A percentile compares a stretch with the other conserved stretches of the same genome.
phyloP scores from a whole-genome alignment of 2,329 filamentous ascomycete species.

The Fusarium sp. region DNA sequence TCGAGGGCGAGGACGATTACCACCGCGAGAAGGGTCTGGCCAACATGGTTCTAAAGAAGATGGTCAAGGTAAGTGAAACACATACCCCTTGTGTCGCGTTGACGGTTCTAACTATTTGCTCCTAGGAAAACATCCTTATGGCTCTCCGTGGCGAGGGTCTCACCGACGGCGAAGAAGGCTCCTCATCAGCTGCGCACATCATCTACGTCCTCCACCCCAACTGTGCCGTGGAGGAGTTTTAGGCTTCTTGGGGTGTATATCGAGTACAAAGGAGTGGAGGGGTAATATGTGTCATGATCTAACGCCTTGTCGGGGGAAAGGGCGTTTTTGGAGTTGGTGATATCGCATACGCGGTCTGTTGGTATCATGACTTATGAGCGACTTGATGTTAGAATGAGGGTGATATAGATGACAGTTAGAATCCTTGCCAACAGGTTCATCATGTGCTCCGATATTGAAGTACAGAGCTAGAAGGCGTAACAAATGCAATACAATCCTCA shows the following conservation, averaged over 20 bases:
- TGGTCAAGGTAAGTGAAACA: constrained; percentile 84
- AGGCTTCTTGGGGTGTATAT: constrained; percentile 24
- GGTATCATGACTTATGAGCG: constrained; percentile 28
- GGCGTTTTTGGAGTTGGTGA: constrained; percentile 44
- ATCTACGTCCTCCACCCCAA: constrained; percentile 96
- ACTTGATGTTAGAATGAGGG: constrained; percentile 26
- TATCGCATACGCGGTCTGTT: constrained; percentile 19
- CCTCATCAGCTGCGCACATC: constrained; percentile 59
- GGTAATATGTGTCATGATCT: constrained; percentile 28
- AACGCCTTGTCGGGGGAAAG: constrained; percentile 31
- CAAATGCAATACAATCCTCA: background rate
- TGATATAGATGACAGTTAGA: constrained; percentile 3
- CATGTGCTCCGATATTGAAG: constrained; percentile 25
- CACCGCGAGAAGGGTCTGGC: constrained; percentile 81
- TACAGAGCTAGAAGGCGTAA: background rate
- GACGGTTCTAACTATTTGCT: constrained; percentile 57
- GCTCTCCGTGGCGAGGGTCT: constrained; percentile 78
- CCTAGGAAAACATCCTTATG: constrained; percentile 89
- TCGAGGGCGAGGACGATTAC: constrained; percentile 86
- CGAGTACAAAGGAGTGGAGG: constrained; percentile 1
- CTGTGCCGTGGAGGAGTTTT: constrained; percentile 82
- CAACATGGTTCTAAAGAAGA: constrained; percentile 91
- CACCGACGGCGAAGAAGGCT: constrained; percentile 62
- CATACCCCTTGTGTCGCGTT: background rate
- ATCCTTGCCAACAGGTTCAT: constrained; percentile 13